These are phyloP conservation scores for Pseudotsuga menziesii DNA, from an alignment of 75 land plant species.

Conservation along the genomic window DNA sequence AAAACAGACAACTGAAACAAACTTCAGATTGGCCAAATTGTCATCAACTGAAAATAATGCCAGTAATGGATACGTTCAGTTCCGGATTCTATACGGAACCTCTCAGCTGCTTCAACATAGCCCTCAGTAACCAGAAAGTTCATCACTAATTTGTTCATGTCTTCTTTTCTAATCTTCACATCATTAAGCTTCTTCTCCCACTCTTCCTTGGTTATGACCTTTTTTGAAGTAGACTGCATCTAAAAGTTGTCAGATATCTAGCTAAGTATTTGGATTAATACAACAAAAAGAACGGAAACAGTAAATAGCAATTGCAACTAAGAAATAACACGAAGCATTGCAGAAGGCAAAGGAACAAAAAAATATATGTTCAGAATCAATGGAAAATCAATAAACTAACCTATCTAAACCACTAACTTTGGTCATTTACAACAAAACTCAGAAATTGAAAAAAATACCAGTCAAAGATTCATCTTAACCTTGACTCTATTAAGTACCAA, in stretches of 20 bases:
- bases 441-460: too few relatives aligned
- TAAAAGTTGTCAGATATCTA: background rate
- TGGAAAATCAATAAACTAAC: too few relatives aligned
- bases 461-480: too few relatives aligned
- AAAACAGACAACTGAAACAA: background rate
- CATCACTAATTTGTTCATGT: slow-evolving; percentile 97
- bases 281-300: background rate
- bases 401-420: too few relatives aligned
- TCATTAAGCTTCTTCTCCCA: slow-evolving; percentile 92
- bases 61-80: slow-evolving; percentile 85
- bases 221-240: slow-evolving; percentile 77
- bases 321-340: background rate
- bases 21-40: background rate
- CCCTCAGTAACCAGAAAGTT: slow-evolving; percentile 97
- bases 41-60: background rate
- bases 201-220: slow-evolving; percentile 83
- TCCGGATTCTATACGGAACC: slow-evolving; percentile 89
- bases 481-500: too few relatives aligned
- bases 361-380: background rate
- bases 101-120: slow-evolving; percentile 97
- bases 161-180: slow-evolving; percentile 88
- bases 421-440: too few relatives aligned
- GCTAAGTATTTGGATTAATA: background rate
- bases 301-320: background rate
- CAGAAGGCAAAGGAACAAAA: background rate